Evolutionary conservation across 2,329 filamentous ascomycete genomes (phyloP).

Genomic region (Periconia sp.): DNA sequence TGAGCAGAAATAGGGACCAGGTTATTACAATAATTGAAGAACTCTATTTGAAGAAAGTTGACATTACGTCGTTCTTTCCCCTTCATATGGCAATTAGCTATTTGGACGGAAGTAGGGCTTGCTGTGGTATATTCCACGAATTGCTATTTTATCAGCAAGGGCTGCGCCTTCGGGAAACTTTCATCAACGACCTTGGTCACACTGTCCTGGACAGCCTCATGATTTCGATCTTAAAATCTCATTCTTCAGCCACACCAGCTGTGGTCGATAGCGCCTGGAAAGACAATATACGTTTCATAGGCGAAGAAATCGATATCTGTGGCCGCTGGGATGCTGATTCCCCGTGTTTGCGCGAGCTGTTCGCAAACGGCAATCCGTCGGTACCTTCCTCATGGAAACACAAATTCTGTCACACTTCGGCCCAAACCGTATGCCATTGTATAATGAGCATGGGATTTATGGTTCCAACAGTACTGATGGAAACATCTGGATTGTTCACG

Average conservation of each 20-base stretch:
- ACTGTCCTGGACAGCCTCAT: conserved; percentile 46
- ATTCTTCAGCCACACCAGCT: conserved; percentile 31
- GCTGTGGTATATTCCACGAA: too few relatives aligned
- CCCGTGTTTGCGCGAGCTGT: conserved; percentile 32
- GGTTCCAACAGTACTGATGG: neutral
- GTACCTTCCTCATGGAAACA: conserved; percentile 48
- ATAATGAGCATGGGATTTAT: conserved; percentile 23
- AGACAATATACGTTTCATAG: conserved; percentile 24
- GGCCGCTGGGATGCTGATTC: conserved; percentile 50
- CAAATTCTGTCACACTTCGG: conserved; percentile 49
- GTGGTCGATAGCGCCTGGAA: conserved; percentile 21
- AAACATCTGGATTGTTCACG: conserved; percentile 31
- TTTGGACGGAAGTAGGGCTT: too few relatives aligned
- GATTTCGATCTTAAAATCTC: conserved; percentile 41
- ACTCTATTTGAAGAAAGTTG: too few relatives aligned
- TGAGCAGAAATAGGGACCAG: too few relatives aligned
- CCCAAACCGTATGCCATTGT: conserved; percentile 43
- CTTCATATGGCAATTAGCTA: too few relatives aligned
- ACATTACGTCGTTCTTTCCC: too few relatives aligned
- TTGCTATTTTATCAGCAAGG: too few relatives aligned
- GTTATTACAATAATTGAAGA: too few relatives aligned
- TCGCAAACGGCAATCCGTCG: conserved; percentile 21
- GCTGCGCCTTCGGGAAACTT: too few relatives aligned
- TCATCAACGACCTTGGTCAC: too few relatives aligned
- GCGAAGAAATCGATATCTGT: conserved; percentile 48